Evolutionary conservation across 768 basidiomycete genomes (phyloP).

Genomic region (Leucogyrophana mollusca): DNA sequence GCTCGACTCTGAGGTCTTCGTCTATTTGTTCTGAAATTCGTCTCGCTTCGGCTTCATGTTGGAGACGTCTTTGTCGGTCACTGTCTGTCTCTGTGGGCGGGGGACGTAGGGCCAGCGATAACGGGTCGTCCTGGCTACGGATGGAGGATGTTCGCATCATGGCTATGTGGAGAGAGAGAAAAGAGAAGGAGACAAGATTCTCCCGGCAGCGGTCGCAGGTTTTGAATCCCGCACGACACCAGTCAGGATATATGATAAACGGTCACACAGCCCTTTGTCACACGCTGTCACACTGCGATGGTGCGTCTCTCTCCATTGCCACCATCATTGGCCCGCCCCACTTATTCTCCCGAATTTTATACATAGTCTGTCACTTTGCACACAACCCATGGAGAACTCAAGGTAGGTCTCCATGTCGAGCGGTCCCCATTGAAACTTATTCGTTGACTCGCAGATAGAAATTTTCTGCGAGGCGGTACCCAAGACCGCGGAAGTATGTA

Average conservation of each 20-base stretch:
- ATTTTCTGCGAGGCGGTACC: conserved; percentile 97
- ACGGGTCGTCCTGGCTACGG: conserved; percentile 76
- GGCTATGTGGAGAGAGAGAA: conserved; percentile 35
- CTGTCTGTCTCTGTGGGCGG: conserved; percentile 62
- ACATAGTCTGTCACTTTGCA: conserved; percentile 89
- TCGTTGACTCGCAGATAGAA: conserved; percentile 63
- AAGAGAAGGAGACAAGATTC: conserved; percentile 19
- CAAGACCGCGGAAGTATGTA: conserved; percentile 84
- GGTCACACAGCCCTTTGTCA: conserved; percentile 18
- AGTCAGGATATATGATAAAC: conserved; percentile 4
- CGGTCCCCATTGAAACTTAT: background rate
- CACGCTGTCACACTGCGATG: conserved; percentile 16
- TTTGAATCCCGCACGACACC: conserved; percentile 10
- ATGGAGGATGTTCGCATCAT: conserved; percentile 69
- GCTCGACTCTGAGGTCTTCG: conserved; percentile 71
- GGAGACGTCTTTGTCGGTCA: conserved; percentile 60
- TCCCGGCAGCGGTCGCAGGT: conserved; percentile 14
- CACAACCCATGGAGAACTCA: conserved; percentile 92
- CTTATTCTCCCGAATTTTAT: conserved; percentile 4
- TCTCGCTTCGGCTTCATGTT: conserved; percentile 71
- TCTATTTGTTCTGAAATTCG: conserved; percentile 80
- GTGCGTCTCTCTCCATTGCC: conserved; percentile 21
- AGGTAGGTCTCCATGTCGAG: conserved; percentile 50
- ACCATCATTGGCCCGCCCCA: conserved; percentile 16
- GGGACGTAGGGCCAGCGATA: conserved; percentile 64